A percentile compares a stretch with the other conserved stretches of the same genome.
Evolutionary conservation across 495 filamentous ascomycete genomes (phyloP).

Genomic region (Aspergillus sclerotioniger): DNA sequence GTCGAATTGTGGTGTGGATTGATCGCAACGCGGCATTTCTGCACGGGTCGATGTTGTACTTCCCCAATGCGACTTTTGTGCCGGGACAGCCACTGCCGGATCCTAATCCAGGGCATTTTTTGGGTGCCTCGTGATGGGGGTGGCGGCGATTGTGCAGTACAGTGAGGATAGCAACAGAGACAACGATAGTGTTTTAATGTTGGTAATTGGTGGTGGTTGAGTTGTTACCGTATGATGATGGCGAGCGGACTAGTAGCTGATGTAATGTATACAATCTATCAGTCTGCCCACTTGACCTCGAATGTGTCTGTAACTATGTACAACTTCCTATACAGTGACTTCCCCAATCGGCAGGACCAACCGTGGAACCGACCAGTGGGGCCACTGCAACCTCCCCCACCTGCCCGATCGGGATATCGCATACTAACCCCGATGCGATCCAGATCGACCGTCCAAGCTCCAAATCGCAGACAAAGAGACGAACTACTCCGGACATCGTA

Average conservation of each 20-base stretch:
- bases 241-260: too few species aligned
- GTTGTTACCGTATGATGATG: too few species aligned
- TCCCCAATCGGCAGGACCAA: too few species aligned
- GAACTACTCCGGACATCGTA: neutral
- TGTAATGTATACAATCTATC: too few species aligned
- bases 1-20: conserved; percentile 45
- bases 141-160: neutral
- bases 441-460: too few species aligned
- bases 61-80: conserved; percentile 21
- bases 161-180: neutral
- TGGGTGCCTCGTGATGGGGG: conserved; percentile 22
- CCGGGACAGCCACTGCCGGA: conserved; percentile 22
- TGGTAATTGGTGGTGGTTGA: too few species aligned
- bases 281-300: too few species aligned
- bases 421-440: conserved; percentile 15
- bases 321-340: too few species aligned
- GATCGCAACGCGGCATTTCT: conserved; percentile 42
- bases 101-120: conserved; percentile 31
- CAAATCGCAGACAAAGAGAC: neutral
- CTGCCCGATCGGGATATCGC: conserved; percentile 15
- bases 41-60: conserved; percentile 27
- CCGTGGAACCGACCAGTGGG: neutral
- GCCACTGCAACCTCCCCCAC: neutral
- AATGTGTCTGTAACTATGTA: too few species aligned
- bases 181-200: too few species aligned